Evolutionary conservation across 2,329 filamentous ascomycete species (phyloP).

Genomic region (Cordyceps farinosa): DNA sequence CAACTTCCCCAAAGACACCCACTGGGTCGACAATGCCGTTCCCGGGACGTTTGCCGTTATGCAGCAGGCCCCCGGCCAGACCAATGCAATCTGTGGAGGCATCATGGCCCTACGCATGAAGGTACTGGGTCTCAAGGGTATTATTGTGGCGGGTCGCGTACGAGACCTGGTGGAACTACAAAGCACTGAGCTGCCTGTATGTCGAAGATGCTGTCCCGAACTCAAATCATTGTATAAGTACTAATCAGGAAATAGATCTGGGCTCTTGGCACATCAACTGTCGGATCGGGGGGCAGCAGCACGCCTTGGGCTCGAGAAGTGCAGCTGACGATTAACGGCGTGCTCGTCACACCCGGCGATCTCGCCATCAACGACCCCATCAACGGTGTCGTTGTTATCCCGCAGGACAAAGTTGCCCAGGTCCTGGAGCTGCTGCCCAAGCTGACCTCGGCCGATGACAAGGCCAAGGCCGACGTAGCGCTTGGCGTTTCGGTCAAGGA

Average conservation of each 20-base stretch:
- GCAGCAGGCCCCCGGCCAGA: conserved; percentile 61
- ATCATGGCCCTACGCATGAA: conserved; percentile 72
- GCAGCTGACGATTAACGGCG: conserved; percentile 41
- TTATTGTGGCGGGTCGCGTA: conserved; percentile 65
- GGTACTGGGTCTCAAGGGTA: conserved; percentile 53
- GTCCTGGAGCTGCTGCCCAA: conserved; percentile 59
- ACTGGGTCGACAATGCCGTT: conserved; percentile 65
- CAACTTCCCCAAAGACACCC: conserved; percentile 57
- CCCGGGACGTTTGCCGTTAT: conserved; percentile 62
- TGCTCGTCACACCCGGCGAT: conserved; percentile 53
- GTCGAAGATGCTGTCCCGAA: conserved; percentile 25
- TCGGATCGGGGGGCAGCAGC: conserved; percentile 54
- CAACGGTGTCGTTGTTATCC: conserved; percentile 69
- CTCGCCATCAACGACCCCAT: conserved; percentile 65
- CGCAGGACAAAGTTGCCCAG: conserved; percentile 53
- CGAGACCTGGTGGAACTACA: conserved; percentile 62
- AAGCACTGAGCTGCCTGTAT: conserved; percentile 52
- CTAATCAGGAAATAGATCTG: conserved; percentile 43
- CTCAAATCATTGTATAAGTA: not conserved
- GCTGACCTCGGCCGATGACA: conserved; percentile 50
- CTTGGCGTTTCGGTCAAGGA: conserved; percentile 60
- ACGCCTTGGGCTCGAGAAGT: conserved; percentile 53
- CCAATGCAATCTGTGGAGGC: conserved; percentile 70
- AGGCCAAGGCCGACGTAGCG: conserved; percentile 62
- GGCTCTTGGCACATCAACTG: conserved; percentile 53